Evolutionary conservation across 116 monocot species (phyloP), one percentile per base, ranked within the genome.

Genomic region (Cymodocea nodosa): DNA sequence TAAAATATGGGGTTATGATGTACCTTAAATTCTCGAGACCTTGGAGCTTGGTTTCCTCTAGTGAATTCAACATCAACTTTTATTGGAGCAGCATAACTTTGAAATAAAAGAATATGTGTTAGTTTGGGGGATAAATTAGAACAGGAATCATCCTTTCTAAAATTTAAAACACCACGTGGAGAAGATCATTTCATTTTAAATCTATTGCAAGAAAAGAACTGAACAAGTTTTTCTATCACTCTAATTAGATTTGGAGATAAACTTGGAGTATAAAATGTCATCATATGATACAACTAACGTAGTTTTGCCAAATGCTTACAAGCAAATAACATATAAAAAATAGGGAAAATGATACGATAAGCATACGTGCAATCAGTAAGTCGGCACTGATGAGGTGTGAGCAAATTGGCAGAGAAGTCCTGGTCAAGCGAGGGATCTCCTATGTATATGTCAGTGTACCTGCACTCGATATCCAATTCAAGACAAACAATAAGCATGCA

Each of bases 61-160:
- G 87, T 83, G 60, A 77, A 90, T 50, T 83, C 80, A 50, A 90
- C 69, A 59, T 95, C 85, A 68, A 90, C 95, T 23, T 53, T 64
- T 66, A 95, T 86, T 19, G 87, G 81, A 76, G 95, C 85, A 73
- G 82, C 72, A 78, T 88, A 93, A 23, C 92, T 92, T 75, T 23
- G 79, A 40, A 12, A 20, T 11, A 44, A 23, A 54, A 15, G 17
- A 50, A 65, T 6, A 64, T 50, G 23, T 23, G 65, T 65, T 25
- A 65, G 17, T 18, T 62, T 57, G 23, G 11, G 44, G 6, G 2
- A 44, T 6, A 44, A 44, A 44, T 44, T 8, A 6, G 44, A 44
- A 44, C 11, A 3, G 11, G 44, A 44, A 44, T 8, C 44, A 11
- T 44, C 44, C 11, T 44, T 44, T 44, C 11, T 8, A 44, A 37